Base-by-base conservation (phyloP, 108 stramenopile species). In the Cyclotella sp. region DNA sequence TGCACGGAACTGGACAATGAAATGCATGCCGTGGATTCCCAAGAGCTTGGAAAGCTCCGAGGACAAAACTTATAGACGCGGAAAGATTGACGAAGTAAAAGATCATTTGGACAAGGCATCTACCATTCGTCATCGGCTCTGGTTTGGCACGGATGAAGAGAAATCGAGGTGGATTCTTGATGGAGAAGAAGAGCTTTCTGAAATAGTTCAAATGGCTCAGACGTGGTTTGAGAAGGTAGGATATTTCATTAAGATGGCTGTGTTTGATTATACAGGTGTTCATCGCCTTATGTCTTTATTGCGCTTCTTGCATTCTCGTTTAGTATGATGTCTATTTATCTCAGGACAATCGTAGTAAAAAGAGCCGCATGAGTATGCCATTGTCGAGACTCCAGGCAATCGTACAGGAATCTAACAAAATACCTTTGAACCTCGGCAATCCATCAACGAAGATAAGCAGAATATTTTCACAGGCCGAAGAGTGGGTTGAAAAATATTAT, bases 201-300 rank as follows among this genome's bases (percentile, higher is more conserved):
- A 77, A 39, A 90, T 93, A 59, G 64, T 91, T 0, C 55, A 76
- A 16, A 84, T 79, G 73, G 92, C 89, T 2, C 85, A 86, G 43
- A 26, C 58, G 39, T 93, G 90, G 90, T 87, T 89, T 68, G 86
- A 89, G 12, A 78, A 87, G 84, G 89, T 90, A 84, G 21, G 87
- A 53, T 55, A 59, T 26, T 0, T 29, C 1, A 34, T 58, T 1
- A 58, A 24, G 22, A 58, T 21, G 24, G 3, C 24, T 28, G 24
- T 58, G n/a, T 21, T 6, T 58, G 24, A 30, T 21, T 27, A 18
- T 51, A 1, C 6, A 41, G n/a, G 18, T n/a, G 40, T 60, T 69
- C 21, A 14, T 60, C 8, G 7, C 27, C 12, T 69, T n/a, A 49
- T 57, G 28, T 43, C 9, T 9, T 3, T 77, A 29, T 34, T 71